Evolutionary conservation across 371 early-diverging fungal genomes (phyloP), one percentile per base, ranked within the genome.

Genomic region (Dichotomocladium elegans): DNA sequence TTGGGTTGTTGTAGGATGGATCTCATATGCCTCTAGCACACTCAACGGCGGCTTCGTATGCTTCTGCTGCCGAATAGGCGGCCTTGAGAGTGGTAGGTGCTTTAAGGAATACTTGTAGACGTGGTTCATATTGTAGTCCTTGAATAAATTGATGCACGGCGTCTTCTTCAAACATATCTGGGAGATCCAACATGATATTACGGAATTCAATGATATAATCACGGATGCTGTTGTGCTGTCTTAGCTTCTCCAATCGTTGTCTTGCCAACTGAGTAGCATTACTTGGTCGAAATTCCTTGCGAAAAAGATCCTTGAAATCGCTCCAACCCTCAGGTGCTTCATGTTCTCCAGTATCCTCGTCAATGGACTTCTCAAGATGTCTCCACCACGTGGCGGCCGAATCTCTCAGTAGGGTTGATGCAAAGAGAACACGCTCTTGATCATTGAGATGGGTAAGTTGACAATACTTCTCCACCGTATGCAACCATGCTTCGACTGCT

Each of bases 151-250:
- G 34, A 14, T 45, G 37, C 3, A 29, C n/a, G 5, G 58, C 51
- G 17, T 57, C 57, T 14, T 42, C 35, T 6, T 49, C 50, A 22
- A 22, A 28, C 55, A 55, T 55, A 9, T 41, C 42, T 10, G 57
- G 51, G 1, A 57, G 45, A 15, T 57, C 51, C 11, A 42, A 21
- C 57, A 57, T 57, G n/a, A 49, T 47, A 9, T 47, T 29, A 27
- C 48, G 42, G 31, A 55, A 55, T 3, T 21, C 54, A 12, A 44
- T 7, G 17, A 53, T 46, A 24, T 53, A 53, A 1, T 44, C 37
- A 1, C 31, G 25, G 29, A 42, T 52, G 2, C 21, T 49, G 2
- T 22, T 29, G 9, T 5, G 24, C 21, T 49, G 50, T 26, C 24
- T 4, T 3, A 49, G 30, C 12, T 24, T 15, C 21, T 49, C 28